Evolutionary conservation across 1,284 basidiomycete species (phyloP), one percentile per base, ranked within the genome.

Genomic region (Sporisorium exsertum): DNA sequence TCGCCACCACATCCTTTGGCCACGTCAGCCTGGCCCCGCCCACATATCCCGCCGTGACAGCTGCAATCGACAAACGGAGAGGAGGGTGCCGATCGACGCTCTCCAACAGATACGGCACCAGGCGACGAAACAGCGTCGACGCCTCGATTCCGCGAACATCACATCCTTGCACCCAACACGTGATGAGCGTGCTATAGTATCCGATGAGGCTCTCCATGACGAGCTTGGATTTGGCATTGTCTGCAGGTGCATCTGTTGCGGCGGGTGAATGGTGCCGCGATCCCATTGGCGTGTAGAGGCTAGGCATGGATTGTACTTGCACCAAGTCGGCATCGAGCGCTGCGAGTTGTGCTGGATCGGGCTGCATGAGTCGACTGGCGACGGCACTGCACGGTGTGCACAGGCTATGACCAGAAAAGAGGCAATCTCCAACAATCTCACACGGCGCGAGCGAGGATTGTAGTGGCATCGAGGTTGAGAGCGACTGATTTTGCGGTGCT

Each of bases 111-210:
- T 73, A 73, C 18, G 71, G 65, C 29, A 73, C 71, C 13, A 73
- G 51, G 26, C 57, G 53, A 2, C 60, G 71, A 22, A 73, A 73
- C 10, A 73, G 52, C 15, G 57, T 57, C 27, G 71, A 73, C 3
- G 57, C 55, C 46, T 73, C 65, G 26, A 73, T 58, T 5, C 71
- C 71, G n/a, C 65, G 61, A 9, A 67, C 71, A 32, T 73, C 65
- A 37, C 71, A 73, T 6, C 71, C 71, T 20, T 68, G 65, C 13
- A 62, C 58, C 71, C 71, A 73, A 49, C 71, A 73, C 0, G 65
- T 68, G 65, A 73, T 73, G 49, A 73, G 65, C 22, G 71, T 73
- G 52, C 61, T 62, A 50, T 73, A 73, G 55, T 73, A 73, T 7
- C 71, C 71, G 20, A 73, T 73, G 6, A 73, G 62, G 26, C 65